A percentile compares a stretch with the other conserved stretches of the same genome.
phyloP scores from a whole-genome alignment of 2,329 filamentous ascomycete genomes.

The Orbilia oligospora region DNA sequence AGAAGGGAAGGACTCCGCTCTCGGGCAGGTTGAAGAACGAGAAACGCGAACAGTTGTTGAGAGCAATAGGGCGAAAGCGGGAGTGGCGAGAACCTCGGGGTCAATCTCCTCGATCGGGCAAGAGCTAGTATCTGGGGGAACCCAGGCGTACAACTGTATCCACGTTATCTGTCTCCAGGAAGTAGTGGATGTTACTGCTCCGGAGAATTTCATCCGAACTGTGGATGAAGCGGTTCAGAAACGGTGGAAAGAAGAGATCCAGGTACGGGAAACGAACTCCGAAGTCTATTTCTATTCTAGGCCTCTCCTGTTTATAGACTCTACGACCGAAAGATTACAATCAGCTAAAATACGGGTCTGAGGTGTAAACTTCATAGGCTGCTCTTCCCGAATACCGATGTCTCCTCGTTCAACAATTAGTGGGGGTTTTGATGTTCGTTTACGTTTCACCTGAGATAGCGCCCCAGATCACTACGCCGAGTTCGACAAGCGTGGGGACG shows the following conservation, averaged over 20 bases:
- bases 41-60: no score
- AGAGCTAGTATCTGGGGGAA: background rate
- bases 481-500: constrained; percentile 86
- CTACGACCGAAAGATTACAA: background rate
- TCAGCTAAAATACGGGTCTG: constrained; percentile 42
- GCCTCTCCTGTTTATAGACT: background rate
- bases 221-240: constrained; percentile 79
- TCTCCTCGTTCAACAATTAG: constrained; percentile 85
- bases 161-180: constrained; percentile 95
- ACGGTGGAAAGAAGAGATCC: constrained; percentile 84
- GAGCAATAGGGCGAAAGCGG: no score
- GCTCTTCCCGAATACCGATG: constrained; percentile 84
- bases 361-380: constrained; percentile 68
- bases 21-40: background rate
- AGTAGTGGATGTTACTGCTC: constrained; percentile 85
- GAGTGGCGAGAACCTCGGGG: no score
- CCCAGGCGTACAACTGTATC: constrained; percentile 69
- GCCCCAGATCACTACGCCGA: constrained; percentile 82
- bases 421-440: constrained; percentile 85
- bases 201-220: constrained; percentile 84
- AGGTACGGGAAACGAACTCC: constrained; percentile 54
- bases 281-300: background rate
- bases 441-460: constrained; percentile 85
- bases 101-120: no score
- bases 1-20: background rate